These are phyloP conservation scores for Naegleria gruberi DNA, from an alignment of 208 protist species.

Conservation along the genomic window DNA sequence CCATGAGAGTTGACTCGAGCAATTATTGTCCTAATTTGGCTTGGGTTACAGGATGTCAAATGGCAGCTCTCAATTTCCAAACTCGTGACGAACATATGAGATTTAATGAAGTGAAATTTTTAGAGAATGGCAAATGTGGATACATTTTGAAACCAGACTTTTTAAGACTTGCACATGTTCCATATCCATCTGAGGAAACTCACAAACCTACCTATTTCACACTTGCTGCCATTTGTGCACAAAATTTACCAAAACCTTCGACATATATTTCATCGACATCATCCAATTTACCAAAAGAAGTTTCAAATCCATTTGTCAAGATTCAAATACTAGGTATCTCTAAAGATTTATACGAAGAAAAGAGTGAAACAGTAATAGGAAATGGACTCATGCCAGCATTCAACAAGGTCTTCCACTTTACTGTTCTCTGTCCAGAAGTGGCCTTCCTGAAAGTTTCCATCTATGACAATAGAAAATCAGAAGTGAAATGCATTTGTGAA, in stretches of 20 bases:
- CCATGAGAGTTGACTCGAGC: constrained; percentile 68
- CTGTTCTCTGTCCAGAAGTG: constrained; percentile 12
- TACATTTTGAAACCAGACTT: constrained; percentile 79
- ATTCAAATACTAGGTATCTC: constrained; percentile 1
- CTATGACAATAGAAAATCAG: constrained; percentile 23
- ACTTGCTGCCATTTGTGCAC: constrained; percentile 5
- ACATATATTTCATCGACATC: neutral
- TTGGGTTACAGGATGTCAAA: constrained; percentile 68
- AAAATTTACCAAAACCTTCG: constrained; percentile 23
- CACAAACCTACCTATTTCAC: neutral
- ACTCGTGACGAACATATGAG: constrained; percentile 45
- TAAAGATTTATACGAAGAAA: neutral
- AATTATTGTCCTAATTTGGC: constrained; percentile 75
- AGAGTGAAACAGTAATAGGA: constrained; percentile 24
- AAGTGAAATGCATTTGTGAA: constrained; percentile 21
- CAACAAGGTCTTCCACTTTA: constrained; percentile 33
- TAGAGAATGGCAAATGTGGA: constrained; percentile 75
- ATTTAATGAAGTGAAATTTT: constrained; percentile 72
- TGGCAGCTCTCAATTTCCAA: constrained; percentile 83
- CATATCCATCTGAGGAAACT: neutral
- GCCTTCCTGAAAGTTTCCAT: constrained; percentile 24
- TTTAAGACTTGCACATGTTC: neutral
- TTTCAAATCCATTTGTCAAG: constrained; percentile 34
- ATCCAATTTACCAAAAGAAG: neutral
- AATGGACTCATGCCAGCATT: constrained; percentile 39